Evolutionary conservation across 2,329 filamentous ascomycete genomes (phyloP), one percentile per base, ranked within the genome.

Genomic region (Monosporascus sp.): DNA sequence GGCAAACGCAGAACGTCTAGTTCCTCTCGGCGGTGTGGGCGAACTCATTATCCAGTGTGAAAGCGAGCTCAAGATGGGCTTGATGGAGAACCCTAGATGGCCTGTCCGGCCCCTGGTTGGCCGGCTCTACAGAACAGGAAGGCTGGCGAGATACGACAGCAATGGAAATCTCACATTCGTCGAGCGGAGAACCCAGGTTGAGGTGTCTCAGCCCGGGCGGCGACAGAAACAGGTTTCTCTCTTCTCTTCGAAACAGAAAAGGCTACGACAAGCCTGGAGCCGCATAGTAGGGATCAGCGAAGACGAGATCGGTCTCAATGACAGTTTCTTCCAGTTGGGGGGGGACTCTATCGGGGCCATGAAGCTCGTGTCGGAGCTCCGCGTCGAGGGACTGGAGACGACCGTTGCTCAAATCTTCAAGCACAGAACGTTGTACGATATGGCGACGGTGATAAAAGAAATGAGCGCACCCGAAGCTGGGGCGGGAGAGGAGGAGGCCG

Each of bases 271-370:
- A 6, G 66, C 79, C 14, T 84, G 80, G 79, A 70, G 73, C 36
- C 70, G 70, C 4, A 72, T 80, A 1, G 65, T 83, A 31, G 65
- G 61, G 1, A 63, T 78, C 1, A 59, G 67, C 1, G 70, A 78
- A 51, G 71, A 77, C 3, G 68, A 75, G 1, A 79, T 84, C 18
- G 72, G 77, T 1, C 66, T 77, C 1, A 75, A 82, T 11, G 77
- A 83, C 60, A 81, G 78, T 67, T 85, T 85, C 67, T 84, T 85
- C 72, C 74, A 75, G 3, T 73, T 83, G 0, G 81, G 82, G 1
- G 82, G 82, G 20, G 81, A 85, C 66, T 85, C 81, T 0, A 79
- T 85, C 25, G 68, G 75, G 1, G 81, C 81, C 2, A 86, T 86
- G 80, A 82, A 79, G 62, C 69, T 86, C 1, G 82, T 84, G 1